Base-by-base conservation (phyloP, 805 yeast species). In the Yamadazyma endophytica region DNA sequence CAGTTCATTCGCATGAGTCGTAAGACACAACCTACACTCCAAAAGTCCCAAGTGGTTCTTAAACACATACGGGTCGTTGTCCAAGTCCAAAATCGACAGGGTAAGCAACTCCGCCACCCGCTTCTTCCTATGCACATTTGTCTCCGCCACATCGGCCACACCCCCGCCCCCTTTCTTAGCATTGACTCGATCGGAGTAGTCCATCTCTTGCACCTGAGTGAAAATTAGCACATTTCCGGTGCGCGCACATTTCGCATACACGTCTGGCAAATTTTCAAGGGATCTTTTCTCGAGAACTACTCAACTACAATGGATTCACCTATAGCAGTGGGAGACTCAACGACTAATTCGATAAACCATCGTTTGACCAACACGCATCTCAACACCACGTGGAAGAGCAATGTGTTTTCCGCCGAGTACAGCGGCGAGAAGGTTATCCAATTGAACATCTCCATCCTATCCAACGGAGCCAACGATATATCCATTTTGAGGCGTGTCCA, bases 161-260 rank as follows among this genome's bases (percentile, higher is more conserved):
- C 95, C 96, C 43, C 96, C 97, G 17, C 82, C 76, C 7, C 96
- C 96, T 52, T 85, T 79, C 58, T 88, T 88, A 5, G 95, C 82
- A 26, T 96, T 96, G 2, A 84, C 94, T 47, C 96, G 61, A 44
- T 83, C 84, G 40, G 86, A 89, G 50, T 85, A 85, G 54, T 88
- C 96, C 97, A 88, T 88, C 5, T 17, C 15, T 13, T 16, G n/a
- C n/a, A n/a, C n/a, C n/a, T n/a, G n/a, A n/a, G n/a, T n/a, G n/a
- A n/a, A n/a, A n/a, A n/a, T n/a, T n/a, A n/a, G n/a, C n/a, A n/a
- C n/a, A n/a, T n/a, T n/a, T n/a, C n/a, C n/a, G 8, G 21, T 11
- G 21, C 21, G 11, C 21, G 21, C 9, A 8, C 11, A 9, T 19
- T 19, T 8, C 8, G 21, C 9, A 9, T 9, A 19, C 21, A 19